These are phyloP conservation scores for Zymoseptoria passerinii DNA, from an alignment of 2,329 filamentous ascomycete species.

Conservation along the genomic window DNA sequence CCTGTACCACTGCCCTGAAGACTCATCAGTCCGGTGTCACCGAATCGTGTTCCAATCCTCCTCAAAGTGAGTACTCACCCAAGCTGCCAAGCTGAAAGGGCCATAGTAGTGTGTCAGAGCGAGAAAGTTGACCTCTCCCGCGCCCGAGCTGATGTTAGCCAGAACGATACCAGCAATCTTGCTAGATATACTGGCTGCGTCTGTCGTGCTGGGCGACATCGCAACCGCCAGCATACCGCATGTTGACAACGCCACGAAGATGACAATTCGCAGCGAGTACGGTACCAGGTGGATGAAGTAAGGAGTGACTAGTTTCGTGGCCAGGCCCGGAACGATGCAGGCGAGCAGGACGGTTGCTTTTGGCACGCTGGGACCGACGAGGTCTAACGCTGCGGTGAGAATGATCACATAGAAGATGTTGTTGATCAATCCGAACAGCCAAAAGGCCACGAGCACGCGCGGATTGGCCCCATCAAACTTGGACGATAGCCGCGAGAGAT, in stretches of 20 bases:
- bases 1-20: conserved; percentile 38
- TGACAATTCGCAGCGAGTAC: conserved; percentile 64
- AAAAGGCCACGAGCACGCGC: conserved; percentile 72
- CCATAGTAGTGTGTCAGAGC: conserved; percentile 92
- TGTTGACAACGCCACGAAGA: conserved; percentile 69
- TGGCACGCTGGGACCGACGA: conserved; percentile 77
- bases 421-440: conserved; percentile 69
- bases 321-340: conserved; percentile 82
- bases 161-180: conserved; percentile 79
- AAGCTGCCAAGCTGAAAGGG: conserved; percentile 74
- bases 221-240: conserved; percentile 84
- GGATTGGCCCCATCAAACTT: conserved; percentile 61
- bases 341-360: conserved; percentile 90
- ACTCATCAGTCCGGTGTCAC: neutral
- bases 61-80: conserved; percentile 42
- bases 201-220: conserved; percentile 52
- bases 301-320: conserved; percentile 66
- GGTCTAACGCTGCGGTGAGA: conserved; percentile 86
- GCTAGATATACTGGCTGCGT: conserved; percentile 50
- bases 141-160: conserved; percentile 76
- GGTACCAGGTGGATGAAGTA: conserved; percentile 89
- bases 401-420: conserved; percentile 78
- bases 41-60: too few relatives aligned
- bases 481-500: conserved; percentile 55
- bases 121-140: conserved; percentile 83